A percentile compares a stretch with the other conserved stretches of the same genome.
Evolutionary conservation across 208 protist species (phyloP).

Genomic region (Leishmania lainsoni): DNA sequence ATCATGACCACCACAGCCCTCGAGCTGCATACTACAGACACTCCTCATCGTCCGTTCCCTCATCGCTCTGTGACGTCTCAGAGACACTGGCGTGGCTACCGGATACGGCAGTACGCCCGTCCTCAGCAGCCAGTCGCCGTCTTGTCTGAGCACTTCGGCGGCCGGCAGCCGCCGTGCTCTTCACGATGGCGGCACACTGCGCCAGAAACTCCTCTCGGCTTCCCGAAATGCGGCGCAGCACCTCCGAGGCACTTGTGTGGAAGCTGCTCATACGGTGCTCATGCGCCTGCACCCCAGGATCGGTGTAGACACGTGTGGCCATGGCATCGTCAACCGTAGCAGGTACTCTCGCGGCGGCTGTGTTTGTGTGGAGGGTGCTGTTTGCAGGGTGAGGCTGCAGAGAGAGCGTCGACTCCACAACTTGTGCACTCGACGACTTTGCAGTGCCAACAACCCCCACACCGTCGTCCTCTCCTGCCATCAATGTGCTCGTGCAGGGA

Average conservation of each 20-base stretch:
- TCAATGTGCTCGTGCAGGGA: constrained; percentile 57
- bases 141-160: neutral
- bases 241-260: constrained; percentile 69
- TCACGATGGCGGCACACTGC: constrained; percentile 72
- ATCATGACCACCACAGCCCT: neutral
- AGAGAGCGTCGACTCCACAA: neutral
- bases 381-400: neutral
- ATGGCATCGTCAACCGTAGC: neutral
- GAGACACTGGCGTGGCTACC: neutral
- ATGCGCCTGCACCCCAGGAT: constrained; percentile 34
- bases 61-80: neutral
- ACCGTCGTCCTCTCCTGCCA: constrained; percentile 16
- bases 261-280: constrained; percentile 67
- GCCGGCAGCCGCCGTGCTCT: constrained; percentile 33
- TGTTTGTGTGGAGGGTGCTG: neutral
- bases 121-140: neutral
- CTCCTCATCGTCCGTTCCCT: neutral
- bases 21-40: neutral
- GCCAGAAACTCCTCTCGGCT: constrained; percentile 78
- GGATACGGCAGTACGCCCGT: neutral
- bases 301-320: constrained; percentile 13
- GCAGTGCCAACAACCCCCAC: neutral
- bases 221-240: constrained; percentile 71
- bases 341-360: neutral
- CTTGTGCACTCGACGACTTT: neutral